A percentile compares a stretch with the other conserved stretches of the same genome.
These are phyloP conservation scores for Diaporthe velutina DNA, from an alignment of 2,329 filamentous ascomycete species.

Conservation along the genomic window DNA sequence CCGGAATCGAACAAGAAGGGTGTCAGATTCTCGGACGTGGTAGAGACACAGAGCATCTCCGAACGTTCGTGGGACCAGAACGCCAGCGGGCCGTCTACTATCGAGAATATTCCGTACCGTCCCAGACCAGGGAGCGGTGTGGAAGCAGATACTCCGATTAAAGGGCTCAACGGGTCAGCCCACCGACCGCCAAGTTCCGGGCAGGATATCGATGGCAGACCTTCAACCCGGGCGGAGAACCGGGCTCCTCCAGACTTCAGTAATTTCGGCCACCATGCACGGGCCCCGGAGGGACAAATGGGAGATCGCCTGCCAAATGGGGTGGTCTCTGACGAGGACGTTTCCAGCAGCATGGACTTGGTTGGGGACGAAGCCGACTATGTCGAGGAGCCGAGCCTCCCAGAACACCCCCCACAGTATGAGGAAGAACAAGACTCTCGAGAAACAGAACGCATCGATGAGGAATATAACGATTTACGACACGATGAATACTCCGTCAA, in stretches of 20 bases:
- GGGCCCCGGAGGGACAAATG: neutral
- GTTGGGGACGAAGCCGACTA: constrained; percentile 6
- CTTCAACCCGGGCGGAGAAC: constrained; percentile 37
- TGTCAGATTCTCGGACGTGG: constrained; percentile 38
- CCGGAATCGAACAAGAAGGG: constrained; percentile 34
- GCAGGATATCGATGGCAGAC: constrained; percentile 26
- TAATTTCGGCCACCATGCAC: constrained; percentile 20
- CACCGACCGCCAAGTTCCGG: neutral
- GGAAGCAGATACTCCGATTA: neutral
- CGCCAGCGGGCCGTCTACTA: constrained; percentile 22
- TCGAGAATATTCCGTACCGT: constrained; percentile 30
- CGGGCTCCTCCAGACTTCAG: constrained; percentile 37
- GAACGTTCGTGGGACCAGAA: constrained; percentile 36
- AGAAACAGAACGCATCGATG: constrained; percentile 33
- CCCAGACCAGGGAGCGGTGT: neutral
- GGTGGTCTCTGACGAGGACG: constrained; percentile 33
- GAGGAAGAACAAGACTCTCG: constrained; percentile 36
- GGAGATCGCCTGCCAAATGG: constrained; percentile 10
- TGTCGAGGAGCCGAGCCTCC: constrained; percentile 30
- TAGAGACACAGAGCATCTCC: constrained; percentile 39
- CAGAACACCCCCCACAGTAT: constrained; percentile 23
- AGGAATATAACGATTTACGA: constrained; percentile 37
- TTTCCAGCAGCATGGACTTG: constrained; percentile 34
- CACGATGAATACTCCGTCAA: constrained; percentile 36
- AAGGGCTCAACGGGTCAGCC: constrained; percentile 19